Base-by-base conservation (phyloP, 2,329 filamentous ascomycete genomes). In the Ramularia endophylla region DNA sequence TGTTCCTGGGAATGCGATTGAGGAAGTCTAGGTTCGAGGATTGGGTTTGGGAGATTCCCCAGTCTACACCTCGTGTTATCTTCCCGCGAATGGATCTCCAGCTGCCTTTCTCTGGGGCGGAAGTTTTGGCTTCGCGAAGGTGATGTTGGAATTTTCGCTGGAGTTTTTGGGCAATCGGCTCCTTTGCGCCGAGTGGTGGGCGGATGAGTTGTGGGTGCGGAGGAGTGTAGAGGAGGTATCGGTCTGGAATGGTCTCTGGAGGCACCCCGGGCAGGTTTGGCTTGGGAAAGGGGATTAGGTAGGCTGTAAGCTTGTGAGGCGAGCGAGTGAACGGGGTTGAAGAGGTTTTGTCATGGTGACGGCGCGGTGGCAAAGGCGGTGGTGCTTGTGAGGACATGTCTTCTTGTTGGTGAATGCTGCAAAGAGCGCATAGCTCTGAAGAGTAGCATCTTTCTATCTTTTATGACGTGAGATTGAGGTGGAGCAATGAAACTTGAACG, bases 121-220 rank as follows among this genome's bases (percentile, higher is more conserved):
- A 40, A 42, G 43, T 56, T 40, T 69, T 69, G 3, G 67, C 67
- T 27, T 59, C 58, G 4, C 67, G 63, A 8, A 70, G 64, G 50
- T 70, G 66, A 40, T 67, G 61, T 50, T 69, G 64, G 68, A 67
- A 71, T 54, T 66, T 66, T 5, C 68, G 58, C 50, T 68, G 65
- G 15, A 67, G 56, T 45, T 68, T 69, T 50, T 68, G 67, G 30
- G 64, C 44, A 19, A 62, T 62, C 33, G 47, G 58, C 49, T 70
- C 68, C 43, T 68, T 70, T 11, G 65, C 61, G 30, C 66, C 67
- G 25, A 65, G 59, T 12, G 53, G 56, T 0, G 68, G 67, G 9
- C 54, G 52, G 1, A 70, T 53, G 34, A 52, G 46, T 8, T 67
- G 68, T 7, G 67, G 66, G 5, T 64, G 57, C 5, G 67, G 66